Base-by-base conservation (phyloP, 441 rosid genomes). In the Pelargonium myrrhifolium region DNA sequence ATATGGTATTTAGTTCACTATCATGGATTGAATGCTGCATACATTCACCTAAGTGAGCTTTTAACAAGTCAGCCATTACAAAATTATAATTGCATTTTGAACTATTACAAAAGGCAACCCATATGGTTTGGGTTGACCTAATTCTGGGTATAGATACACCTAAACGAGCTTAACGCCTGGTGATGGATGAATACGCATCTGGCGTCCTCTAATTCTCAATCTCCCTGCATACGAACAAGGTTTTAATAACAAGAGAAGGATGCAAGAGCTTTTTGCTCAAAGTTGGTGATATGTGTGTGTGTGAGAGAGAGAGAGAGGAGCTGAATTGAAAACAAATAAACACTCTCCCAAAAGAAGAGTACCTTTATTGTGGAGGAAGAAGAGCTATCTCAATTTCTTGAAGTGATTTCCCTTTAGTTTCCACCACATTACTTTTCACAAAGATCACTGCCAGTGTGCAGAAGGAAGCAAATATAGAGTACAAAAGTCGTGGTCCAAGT, bases 331-430 rank as follows among this genome's bases (percentile, higher is more conserved):
- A 28, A 28, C 20, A 14, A 49, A 14, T 49, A 7, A 14, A n/a
- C 55, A 49, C 15, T 15, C 24, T 21, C n/a, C 22, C 5, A 62
- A 37, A 2, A 21, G 7, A 37, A 39, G 35, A 1, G 31, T 63
- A 40, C 58, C 65, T 43, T 17, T 71, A 71, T 9, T 65, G 69
- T 35, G 59, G 74, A 0, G 74, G 66, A 65, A 71, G 74, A 71
- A 55, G 21, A 58, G 35, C 62, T 58, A 74, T 74, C 77, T 74
- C 73, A 31, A 74, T 74, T 69, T 74, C 77, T 40, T 74, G 77
- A 61, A 69, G 77, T 11, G 77, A 74, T 53, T 68, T 74, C 12
- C 77, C 77, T 65, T 74, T 74, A 43, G 77, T 74, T 64, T 74
- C 73, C 70, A 74, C 70, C 24, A 69, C 77, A 55, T 74, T 74